These are phyloP conservation scores for Lagenaria siceraria DNA, from an alignment of 306 rosid species.

Conservation along the genomic window DNA sequence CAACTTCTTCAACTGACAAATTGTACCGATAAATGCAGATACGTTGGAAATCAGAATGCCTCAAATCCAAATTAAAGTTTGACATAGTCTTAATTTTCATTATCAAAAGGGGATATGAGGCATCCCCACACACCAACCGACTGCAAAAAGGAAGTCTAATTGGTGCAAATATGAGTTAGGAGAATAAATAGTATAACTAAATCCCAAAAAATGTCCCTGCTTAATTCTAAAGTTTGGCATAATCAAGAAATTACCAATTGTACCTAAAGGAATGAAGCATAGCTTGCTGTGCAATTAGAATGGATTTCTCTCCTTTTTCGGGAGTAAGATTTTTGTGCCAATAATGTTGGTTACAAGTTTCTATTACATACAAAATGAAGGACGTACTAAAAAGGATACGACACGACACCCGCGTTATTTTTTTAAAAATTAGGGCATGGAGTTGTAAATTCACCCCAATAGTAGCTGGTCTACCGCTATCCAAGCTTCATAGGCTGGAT, in stretches of 20 bases:
- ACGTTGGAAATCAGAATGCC: neutral
- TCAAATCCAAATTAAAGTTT: neutral
- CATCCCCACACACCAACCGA: too few species aligned
- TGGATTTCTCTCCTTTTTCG: neutral
- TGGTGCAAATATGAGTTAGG: too few species aligned
- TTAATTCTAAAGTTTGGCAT: neutral
- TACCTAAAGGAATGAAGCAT: neutral
- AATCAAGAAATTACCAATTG: neutral
- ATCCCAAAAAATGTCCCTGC: too few species aligned
- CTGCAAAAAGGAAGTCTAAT: too few species aligned
- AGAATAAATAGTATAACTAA: too few species aligned
- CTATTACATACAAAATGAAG: neutral
- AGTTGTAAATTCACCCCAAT: too few species aligned
- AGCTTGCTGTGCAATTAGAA: neutral
- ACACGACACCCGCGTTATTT: too few species aligned
- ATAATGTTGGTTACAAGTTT: neutral
- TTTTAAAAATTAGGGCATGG: too few species aligned
- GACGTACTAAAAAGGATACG: too few species aligned
- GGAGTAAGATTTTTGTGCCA: neutral
- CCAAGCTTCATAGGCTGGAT: too few species aligned
- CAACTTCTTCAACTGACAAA: slow-evolving; percentile 67
- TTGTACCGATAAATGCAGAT: slow-evolving; percentile 48
- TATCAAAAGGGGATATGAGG: too few species aligned
- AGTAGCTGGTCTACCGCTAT: too few species aligned
- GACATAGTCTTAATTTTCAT: neutral